Percentiles rank a stretch among this genome's conserved stretches.
phyloP scores from a whole-genome alignment of 2,329 filamentous ascomycete genomes.

The Colletotrichum karsti region DNA sequence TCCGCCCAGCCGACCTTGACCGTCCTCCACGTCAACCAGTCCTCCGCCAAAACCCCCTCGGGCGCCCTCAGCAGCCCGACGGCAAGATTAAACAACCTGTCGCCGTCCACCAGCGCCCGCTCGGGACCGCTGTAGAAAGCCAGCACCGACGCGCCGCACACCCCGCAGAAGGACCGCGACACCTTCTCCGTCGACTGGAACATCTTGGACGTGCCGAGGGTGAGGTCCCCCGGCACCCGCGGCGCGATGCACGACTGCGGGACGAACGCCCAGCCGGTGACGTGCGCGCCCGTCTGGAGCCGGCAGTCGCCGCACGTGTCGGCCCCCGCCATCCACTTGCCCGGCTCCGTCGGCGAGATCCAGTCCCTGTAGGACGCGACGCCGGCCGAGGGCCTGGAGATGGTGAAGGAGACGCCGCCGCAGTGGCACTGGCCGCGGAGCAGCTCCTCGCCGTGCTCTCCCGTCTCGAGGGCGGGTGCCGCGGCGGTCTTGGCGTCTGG shows the following conservation, averaged over 20 bases:
- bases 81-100: conserved; percentile 48
- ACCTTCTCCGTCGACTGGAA: conserved; percentile 49
- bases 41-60: conserved; percentile 51
- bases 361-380: conserved; percentile 38
- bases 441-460: conserved; percentile 44
- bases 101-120: conserved; percentile 28
- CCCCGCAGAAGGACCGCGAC: conserved; percentile 53
- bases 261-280: conserved; percentile 52
- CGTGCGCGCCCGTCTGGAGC: conserved; percentile 49
- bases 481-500: conserved; percentile 34
- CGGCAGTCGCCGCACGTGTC: conserved; percentile 56
- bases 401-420: conserved; percentile 55
- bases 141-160: conserved; percentile 52
- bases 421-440: conserved; percentile 56
- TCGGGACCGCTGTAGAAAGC: conserved; percentile 42
- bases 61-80: conserved; percentile 53
- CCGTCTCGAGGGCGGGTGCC: conserved; percentile 37
- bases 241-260: conserved; percentile 47
- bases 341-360: conserved; percentile 45
- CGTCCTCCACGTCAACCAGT: conserved; percentile 57
- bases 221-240: conserved; percentile 43
- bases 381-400: conserved; percentile 46
- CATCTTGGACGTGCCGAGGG: conserved; percentile 52
- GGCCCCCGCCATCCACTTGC: conserved; percentile 51
- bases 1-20: conserved; percentile 41